These are phyloP conservation scores for Rhodotorula sphaerocarpa DNA, from an alignment of 768 basidiomycete genomes.

Conservation along the genomic window DNA sequence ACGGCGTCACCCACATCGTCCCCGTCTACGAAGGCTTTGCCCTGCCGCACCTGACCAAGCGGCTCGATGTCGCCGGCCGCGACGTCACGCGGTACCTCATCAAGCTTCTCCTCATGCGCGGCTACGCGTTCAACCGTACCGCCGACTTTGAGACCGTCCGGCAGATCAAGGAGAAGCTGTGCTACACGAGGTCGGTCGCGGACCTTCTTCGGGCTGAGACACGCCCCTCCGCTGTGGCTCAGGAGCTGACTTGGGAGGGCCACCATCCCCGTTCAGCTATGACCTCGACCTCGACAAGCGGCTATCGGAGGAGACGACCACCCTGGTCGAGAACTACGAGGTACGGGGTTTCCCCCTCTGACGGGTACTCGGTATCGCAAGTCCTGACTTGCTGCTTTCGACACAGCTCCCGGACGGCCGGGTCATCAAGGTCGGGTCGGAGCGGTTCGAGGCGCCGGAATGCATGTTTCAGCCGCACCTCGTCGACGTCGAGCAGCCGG, in stretches of 20 bases:
- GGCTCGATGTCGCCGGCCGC: constrained; percentile 93
- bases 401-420: constrained; percentile 94
- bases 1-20: constrained; percentile 98
- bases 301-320: constrained; percentile 90
- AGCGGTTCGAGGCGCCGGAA: constrained; percentile 97
- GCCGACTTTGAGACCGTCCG: constrained; percentile 99
- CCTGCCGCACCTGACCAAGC: constrained; percentile 84
- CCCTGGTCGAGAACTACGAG: constrained; percentile 90
- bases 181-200: constrained; percentile 75
- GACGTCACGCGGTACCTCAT: constrained; percentile 98
- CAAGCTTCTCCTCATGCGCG: constrained; percentile 98
- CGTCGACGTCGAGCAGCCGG: constrained; percentile 92
- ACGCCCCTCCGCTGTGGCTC: background rate
- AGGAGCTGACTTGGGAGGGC: no score
- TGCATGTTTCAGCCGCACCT: constrained; percentile 99
- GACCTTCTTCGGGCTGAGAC: background rate
- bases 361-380: no score
- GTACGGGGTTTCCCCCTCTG: constrained; percentile 49
- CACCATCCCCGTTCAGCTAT: no score
- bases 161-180: constrained; percentile 97
- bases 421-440: constrained; percentile 91
- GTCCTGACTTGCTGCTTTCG: no score
- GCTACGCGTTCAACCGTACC: constrained; percentile 99
- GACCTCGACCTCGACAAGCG: constrained; percentile 92
- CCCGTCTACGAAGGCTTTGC: constrained; percentile 97